Base-by-base conservation (phyloP, 2,329 filamentous ascomycete genomes). In the Paecilomyces niveus region DNA sequence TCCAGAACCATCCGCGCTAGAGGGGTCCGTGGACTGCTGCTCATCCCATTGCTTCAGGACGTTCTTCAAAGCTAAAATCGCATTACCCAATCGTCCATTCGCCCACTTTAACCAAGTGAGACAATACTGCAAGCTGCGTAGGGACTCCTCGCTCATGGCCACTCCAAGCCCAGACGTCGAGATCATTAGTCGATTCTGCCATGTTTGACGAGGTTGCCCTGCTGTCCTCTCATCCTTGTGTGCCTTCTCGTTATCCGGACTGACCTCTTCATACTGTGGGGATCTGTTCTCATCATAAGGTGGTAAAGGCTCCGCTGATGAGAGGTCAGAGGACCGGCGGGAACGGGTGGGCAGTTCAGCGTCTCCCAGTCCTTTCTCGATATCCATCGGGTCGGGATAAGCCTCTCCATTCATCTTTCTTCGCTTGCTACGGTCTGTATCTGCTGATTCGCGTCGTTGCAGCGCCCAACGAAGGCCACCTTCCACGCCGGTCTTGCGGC, bases 151-250 rank as follows among this genome's bases (percentile, higher is more conserved):
- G 67, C 89, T 95, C 83, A 99, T 91, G 0, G 94, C 92, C 15
- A 96, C 88, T 62, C 92, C 92, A 0, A 97, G 82, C 0, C 92
- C 93, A 0, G 92, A 96, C 0, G 93, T 97, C 4, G 90, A 92
- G 71, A 96, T 89, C 64, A 96, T 89, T 18, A 97, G 79, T 13
- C 92, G 86, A 10, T 89, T 90, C 61, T 89, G 90, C 91, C 92
- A 95, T 49, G 79, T 81, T 10, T 70, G 62, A 26, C 74, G 70
- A 52, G 72, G 63, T 64, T 70, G 67, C 3, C 68, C 62, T 24
- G 65, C 68, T 52, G 69, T 55, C 59, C 62, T 54, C 54, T 54
- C 54, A 58, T 61, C 53, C 62, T 65, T 53, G 58, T 54, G 32
- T 35, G 61, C 57, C 58, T 32, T 74, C 69, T 31, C 75, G 63